phyloP scores from a whole-genome alignment of 192 early-diverging fungal species.

The Diversispora epigaea region DNA sequence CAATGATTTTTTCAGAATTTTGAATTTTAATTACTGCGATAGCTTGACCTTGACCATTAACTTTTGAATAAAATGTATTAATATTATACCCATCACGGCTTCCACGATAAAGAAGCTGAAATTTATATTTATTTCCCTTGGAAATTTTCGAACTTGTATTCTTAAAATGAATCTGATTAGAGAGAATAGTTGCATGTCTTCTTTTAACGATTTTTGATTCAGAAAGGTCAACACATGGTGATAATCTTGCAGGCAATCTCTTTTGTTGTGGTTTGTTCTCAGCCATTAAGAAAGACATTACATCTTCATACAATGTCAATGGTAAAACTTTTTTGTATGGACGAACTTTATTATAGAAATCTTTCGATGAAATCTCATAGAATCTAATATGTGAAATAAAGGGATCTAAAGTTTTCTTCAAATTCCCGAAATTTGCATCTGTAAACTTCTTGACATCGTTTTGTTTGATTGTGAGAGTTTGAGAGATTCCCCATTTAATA shows the following conservation, averaged over 20 bases:
- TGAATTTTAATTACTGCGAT: constrained; percentile 1
- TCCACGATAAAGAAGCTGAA: constrained; percentile 14
- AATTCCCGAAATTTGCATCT: not conserved
- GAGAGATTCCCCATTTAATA: constrained; percentile 20
- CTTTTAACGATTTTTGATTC: not conserved
- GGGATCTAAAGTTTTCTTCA: not conserved
- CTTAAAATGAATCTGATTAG: constrained; percentile 16
- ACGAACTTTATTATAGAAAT: constrained; percentile 9
- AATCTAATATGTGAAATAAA: constrained; percentile 19
- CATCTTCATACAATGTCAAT: not conserved
- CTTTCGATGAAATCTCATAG: not conserved
- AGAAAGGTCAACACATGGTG: too few relatives aligned
- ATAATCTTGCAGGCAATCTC: too few relatives aligned
- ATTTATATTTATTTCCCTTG: not conserved
- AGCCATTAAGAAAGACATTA: not conserved
- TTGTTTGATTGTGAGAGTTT: not conserved
- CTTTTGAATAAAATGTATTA: constrained; percentile 16
- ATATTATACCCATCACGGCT: constrained; percentile 6
- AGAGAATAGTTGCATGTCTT: not conserved
- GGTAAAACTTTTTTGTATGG: constrained; percentile 21
- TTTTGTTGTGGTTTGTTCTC: not conserved
- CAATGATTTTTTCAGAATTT: not conserved
- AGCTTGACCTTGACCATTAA: constrained; percentile 12
- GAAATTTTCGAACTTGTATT: not conserved
- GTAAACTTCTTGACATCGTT: constrained; percentile 2